Base-by-base conservation (phyloP, 2,329 filamentous ascomycete species). In the Beauveria caledonica region DNA sequence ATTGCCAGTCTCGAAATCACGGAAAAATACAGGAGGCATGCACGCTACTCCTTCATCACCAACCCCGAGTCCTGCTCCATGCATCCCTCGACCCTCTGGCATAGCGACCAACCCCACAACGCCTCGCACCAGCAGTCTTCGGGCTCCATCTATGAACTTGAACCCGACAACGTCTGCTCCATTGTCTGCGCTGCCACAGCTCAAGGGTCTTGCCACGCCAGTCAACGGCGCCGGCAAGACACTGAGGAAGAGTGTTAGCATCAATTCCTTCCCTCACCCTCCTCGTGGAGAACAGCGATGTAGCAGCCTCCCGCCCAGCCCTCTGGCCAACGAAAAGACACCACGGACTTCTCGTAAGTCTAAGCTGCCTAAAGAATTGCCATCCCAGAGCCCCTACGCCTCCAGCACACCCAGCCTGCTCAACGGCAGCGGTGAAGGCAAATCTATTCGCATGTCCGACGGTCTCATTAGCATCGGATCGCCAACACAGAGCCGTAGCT, bases 251-350 rank as follows among this genome's bases (percentile, higher is more conserved):
- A 89, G 89, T 1, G 88, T 96, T 68, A 97, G 92, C 79, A 96
- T 97, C 69, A 93, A 92, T 70, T 87, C 91, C 1, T 97, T 97
- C 69, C 93, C 93, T 33, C 89, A 96, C 65, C 93, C 93, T 15
- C 93, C 93, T 15, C 86, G 86, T 66, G 84, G 86, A 52, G 80
- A 82, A 58, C 80, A 75, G 58, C 80, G 82, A 65, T 75, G 78
- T 52, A 77, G 77, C 67, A 91, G 81, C 74, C 77, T 85, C 60
- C 89, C 83, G 56, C 84, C 80, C 59, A 83, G 83, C 73, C 85
- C 81, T 63, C 73, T 86, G 50, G 80, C 81, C 19, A 77, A 74
- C 62, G 83, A 82, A 36, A 60, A 60, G 45, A 77, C 76, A 9
- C 76, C 78, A 58, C 71, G 74, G 64, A 65, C 73, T 68, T 73